Base-by-base conservation (phyloP, 225 moss, liverwort and hornwort genomes). In the Neckera pumila region DNA sequence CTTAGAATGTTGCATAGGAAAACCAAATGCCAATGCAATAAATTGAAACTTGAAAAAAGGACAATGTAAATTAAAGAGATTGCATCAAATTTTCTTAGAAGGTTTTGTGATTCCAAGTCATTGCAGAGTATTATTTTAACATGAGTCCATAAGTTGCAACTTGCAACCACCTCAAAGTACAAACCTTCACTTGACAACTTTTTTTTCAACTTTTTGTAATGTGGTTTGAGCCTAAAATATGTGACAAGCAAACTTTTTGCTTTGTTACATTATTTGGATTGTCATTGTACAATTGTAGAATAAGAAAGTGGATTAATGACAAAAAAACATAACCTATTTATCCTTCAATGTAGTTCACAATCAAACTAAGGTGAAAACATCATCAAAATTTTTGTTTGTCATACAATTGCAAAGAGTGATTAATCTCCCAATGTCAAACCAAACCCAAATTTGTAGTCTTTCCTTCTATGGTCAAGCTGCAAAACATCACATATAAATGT, bases 381-480 rank as follows among this genome's bases (percentile, higher is more conserved):
- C 75, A 79, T 82, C 62, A 85, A 80, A 19, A 64, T 79, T 89
- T 89, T 42, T 83, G 20, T 45, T 70, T 34, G 42, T 42, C 22
- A 82, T 76, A 5, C 70, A 56, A 65, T 74, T 90, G 18, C 21
- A 76, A 84, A 77, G 30, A 75, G 15, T 31, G 7, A 65, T 92
- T 88, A 96, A 84, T 95, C 95, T 88, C 97, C 93, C 36, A 97
- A 57, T 28, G 96, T 95, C 90, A 98, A 94, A 86, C 98, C 96
- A 93, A 98, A 98, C 2, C 97, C 98, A 89, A 98, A 98, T 59
- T 98, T 98, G 88, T 96, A 98, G 76, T 98, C 95, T 74, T 96
- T 98, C 86, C 93, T 96, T 91, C 95, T 96, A 88, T 95, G 91
- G 74, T 97, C 96, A 91, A 97, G 91, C 98, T 98, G 96, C 92